phyloP scores from a whole-genome alignment of 208 protist genomes.

The Angomonas desouzai region DNA sequence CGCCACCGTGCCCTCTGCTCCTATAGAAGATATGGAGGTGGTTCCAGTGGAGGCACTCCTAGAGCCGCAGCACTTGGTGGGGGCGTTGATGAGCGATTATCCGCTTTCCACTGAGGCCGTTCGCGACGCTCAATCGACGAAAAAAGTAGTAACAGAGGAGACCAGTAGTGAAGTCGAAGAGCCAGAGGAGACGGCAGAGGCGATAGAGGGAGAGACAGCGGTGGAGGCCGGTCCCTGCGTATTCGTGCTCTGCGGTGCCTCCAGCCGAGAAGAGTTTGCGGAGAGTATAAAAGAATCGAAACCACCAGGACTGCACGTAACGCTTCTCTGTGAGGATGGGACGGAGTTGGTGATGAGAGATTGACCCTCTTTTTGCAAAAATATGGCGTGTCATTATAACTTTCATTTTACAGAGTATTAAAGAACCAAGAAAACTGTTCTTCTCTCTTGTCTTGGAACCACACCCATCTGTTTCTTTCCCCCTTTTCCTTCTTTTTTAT shows the following conservation, averaged over 20 bases:
- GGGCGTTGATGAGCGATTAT: conserved; percentile 22
- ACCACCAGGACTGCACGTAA: conserved; percentile 8
- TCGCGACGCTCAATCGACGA: neutral
- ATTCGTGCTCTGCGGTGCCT: conserved; percentile 22
- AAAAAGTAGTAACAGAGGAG: too few species aligned
- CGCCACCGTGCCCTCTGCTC: neutral
- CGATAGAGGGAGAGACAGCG: neutral
- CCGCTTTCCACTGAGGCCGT: neutral
- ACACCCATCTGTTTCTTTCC: neutral
- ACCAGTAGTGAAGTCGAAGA: neutral
- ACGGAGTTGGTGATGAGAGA: neutral
- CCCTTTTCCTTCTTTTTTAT: neutral
- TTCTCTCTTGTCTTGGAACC: neutral
- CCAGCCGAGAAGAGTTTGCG: conserved; percentile 13
- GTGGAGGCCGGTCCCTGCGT: conserved; percentile 3
- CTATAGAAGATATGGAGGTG: conserved; percentile 9
- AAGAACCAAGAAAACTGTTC: neutral
- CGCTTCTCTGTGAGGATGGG: conserved; percentile 9
- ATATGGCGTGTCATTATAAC: neutral
- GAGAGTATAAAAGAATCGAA: conserved; percentile 17
- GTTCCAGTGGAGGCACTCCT: conserved; percentile 34
- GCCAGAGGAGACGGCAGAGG: conserved; percentile 6
- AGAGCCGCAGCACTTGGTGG: conserved; percentile 35
- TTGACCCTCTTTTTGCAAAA: neutral
- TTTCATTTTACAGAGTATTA: neutral